Evolutionary conservation across 495 filamentous ascomycete species (phyloP), one percentile per base, ranked within the genome.

Genomic region (Mytilinidion resinicola): DNA sequence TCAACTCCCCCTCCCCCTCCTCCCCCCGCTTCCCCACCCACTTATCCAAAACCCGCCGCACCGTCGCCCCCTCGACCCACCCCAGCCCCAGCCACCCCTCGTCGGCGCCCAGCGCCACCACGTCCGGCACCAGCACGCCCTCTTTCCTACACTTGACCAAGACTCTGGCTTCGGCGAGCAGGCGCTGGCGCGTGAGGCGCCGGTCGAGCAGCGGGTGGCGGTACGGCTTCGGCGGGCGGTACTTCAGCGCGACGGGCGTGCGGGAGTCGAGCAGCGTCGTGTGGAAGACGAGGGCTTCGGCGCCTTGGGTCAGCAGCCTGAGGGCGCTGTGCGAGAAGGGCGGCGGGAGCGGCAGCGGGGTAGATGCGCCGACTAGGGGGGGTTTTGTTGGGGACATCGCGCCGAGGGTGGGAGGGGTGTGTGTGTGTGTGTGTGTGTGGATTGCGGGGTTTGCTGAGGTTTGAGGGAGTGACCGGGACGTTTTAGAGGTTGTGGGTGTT

Each of bases 181-280:
- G 83, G 9, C 93, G 86, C 66, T 89, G 85, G 50, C 88, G 85
- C 11, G 91, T 96, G 3, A 98, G 78, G 1, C 91, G 85, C 12
- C 81, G 81, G 70, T 98, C 93, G 71, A 98, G 91, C 43, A 78
- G 82, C 17, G 92, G 90, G 70, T 98, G 95, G 0, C 93, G 85
- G 78, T 95, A 98, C 21, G 87, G 81, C 73, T 98, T 98, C 25
- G 86, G 78, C 5, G 95, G 93, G 11, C 93, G 90, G 80, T 95
- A 84, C 76, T 98, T 98, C 57, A 97, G 85, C 0, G 90, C 89
- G 66, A 84, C 87, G 12, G 86, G 83, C 46, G 80, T 79, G 57
- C 73, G 62, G 56, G 89, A 81, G 12, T 78, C 67, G 64, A 96
- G 87, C 75, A 88, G 91, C 62, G 80, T 83, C 9, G 91, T 92